Conservation (phyloP, 1,284 basidiomycete species). For the Tilletia horrida region DNA sequence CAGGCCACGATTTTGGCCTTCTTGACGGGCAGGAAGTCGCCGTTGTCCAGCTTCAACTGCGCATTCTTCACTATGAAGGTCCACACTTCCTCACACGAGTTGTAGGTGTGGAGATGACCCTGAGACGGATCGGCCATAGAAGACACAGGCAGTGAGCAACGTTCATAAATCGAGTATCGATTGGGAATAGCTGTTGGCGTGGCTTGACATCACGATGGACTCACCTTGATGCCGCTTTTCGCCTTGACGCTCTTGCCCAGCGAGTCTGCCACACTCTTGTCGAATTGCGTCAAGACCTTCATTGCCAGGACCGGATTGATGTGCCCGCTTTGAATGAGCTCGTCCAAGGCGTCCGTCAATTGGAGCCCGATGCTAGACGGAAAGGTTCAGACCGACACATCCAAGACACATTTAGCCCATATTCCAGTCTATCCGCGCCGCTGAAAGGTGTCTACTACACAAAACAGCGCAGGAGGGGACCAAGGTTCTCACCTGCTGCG, state of each 20-base stretch:
- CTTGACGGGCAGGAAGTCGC: slow-evolving; percentile 46
- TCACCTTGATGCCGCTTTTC: slow-evolving; percentile 48
- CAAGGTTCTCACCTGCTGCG: slow-evolving; percentile 25
- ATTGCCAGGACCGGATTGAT: slow-evolving; percentile 97
- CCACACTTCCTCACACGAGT: slow-evolving; percentile 54
- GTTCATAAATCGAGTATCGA: too few relatives aligned
- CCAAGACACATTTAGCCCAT: too few relatives aligned
- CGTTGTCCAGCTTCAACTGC: slow-evolving; percentile 51
- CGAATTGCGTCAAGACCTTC: slow-evolving; percentile 71
- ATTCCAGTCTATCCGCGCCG: too few relatives aligned
- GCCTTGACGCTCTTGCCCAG: slow-evolving; percentile 49
- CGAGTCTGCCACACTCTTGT: slow-evolving; percentile 51
- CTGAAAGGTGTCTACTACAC: not conserved
- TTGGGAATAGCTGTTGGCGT: too few relatives aligned
- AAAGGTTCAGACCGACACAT: not conserved
- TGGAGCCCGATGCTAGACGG: slow-evolving; percentile 82
- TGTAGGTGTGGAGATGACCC: slow-evolving; percentile 52
- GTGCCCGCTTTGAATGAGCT: slow-evolving; percentile 92
- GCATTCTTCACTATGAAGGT: slow-evolving; percentile 52
- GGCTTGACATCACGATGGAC: not conserved
- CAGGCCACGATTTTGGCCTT: slow-evolving; percentile 54
- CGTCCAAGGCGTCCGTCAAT: slow-evolving; percentile 96
- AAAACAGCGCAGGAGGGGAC: not conserved
- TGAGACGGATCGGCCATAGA: slow-evolving; percentile 14
- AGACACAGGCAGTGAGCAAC: too few relatives aligned